Base-by-base conservation (phyloP, 1,139 yeast species). In the Candida sanyaensis region DNA sequence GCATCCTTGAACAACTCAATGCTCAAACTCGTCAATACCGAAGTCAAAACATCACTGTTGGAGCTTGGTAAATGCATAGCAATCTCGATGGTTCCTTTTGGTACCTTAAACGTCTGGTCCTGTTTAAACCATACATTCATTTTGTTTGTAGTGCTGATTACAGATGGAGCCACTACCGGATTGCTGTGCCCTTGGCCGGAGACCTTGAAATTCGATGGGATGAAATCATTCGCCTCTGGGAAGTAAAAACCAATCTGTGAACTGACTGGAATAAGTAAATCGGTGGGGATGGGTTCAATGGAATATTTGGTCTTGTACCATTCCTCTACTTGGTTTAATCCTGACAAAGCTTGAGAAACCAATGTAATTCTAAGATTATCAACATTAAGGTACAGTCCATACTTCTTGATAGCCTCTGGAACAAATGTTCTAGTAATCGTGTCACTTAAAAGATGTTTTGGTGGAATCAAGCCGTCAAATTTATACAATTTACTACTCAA, bases 281-380 rank as follows among this genome's bases (percentile, higher is more conserved):
- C 67, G 0, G 55, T 37, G 2, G 81, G 69, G 24, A 89, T 63
- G 12, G 72, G 69, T 17, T 70, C 74, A 40, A 77, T 66, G 2
- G 79, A 68, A 61, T 90, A 88, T 55, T 87, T 86, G 0, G 98
- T 90, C 5, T 96, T 97, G 61, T 93, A 93, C 97, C 97, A 92
- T 58, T 81, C 75, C 64, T 93, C 99, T 12, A 59, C 72, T 21
- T 67, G 53, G 43, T 73, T 67, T 30, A 78, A 69, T 3, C 65
- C 69, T 3, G 68, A 63, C 29, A 80, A 65, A 6, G 68, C 66
- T 55, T 80, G 83, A 0, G 88, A 77, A 8, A 84, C 73, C 37
- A 92, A 63, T 33, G 78, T 71, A 8, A 82, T 72, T 53, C 92
- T 77, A 55, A 86, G 80, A 57, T 88, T 90, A 26, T 77, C 73